Conservation (phyloP, 2,329 filamentous ascomycete species). For the Verticillium dahliae region DNA sequence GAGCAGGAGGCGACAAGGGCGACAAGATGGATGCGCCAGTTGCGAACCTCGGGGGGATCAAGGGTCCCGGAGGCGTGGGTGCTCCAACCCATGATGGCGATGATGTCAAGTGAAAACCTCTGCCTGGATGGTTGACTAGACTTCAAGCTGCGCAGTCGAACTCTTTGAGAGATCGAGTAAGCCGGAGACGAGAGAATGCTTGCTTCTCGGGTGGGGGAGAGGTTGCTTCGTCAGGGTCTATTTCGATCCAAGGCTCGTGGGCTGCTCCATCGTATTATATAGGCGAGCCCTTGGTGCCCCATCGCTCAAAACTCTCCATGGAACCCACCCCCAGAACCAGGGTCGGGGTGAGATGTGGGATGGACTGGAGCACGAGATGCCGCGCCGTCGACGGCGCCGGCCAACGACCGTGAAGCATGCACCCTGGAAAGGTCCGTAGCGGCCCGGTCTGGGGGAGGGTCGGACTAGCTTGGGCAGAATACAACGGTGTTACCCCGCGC, state of each 20-base stretch:
- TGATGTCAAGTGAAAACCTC: background rate
- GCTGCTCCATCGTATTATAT: background rate
- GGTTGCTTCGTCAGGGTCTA: background rate
- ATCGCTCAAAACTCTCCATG: background rate
- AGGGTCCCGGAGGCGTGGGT: constrained; percentile 18
- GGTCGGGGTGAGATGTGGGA: background rate
- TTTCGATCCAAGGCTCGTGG: background rate
- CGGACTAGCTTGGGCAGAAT: background rate
- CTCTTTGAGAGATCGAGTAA: background rate
- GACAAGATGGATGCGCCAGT: constrained; percentile 19
- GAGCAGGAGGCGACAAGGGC: constrained; percentile 20
- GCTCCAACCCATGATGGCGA: constrained; percentile 15
- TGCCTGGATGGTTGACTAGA: background rate
- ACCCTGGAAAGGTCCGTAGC: background rate
- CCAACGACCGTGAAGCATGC: background rate
- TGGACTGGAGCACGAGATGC: background rate
- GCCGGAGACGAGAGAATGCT: background rate
- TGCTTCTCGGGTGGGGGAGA: background rate
- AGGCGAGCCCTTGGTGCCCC: background rate
- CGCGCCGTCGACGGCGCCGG: background rate
- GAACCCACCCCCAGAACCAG: background rate
- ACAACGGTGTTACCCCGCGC: background rate
- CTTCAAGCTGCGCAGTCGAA: background rate
- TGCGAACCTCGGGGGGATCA: constrained; percentile 17
- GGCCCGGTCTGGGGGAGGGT: background rate